phyloP scores from a whole-genome alignment of 768 basidiomycete species.

The Phylloporus sp. region DNA sequence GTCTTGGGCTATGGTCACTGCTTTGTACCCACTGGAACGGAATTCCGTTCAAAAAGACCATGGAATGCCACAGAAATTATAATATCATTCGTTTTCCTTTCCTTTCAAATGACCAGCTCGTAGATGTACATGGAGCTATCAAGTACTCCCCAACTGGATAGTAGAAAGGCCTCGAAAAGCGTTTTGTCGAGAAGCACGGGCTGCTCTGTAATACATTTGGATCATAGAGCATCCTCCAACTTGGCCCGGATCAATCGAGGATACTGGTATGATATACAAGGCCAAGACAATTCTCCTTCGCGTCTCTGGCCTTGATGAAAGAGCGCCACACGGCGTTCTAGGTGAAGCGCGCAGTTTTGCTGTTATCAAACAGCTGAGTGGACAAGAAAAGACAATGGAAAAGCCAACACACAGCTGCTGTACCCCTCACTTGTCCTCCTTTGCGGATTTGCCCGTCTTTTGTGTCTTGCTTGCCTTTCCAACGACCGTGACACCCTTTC shows the following conservation, averaged over 20 bases:
- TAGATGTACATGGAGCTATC: too few relatives aligned
- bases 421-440: conserved; percentile 25
- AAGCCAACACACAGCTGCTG: background rate
- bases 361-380: background rate
- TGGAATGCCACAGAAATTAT: background rate
- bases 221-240: background rate
- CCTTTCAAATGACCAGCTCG: too few relatives aligned
- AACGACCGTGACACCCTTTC: conserved; percentile 83
- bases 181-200: too few relatives aligned
- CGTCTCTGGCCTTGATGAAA: background rate
- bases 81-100: too few relatives aligned
- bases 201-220: background rate
- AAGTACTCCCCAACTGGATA: background rate
- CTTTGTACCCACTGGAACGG: background rate
- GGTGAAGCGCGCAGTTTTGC: background rate
- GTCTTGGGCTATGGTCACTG: too few relatives aligned
- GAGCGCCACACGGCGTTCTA: background rate
- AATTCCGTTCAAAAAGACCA: too few relatives aligned
- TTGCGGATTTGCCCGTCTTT: conserved; percentile 11
- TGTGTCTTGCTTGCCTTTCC: conserved; percentile 57
- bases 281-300: background rate
- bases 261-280: background rate
- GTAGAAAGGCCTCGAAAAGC: too few relatives aligned
- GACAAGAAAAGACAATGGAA: background rate
- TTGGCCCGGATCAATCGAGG: background rate